phyloP scores from a whole-genome alignment of 768 basidiomycete genomes.

The Leccinum longicurvipes region DNA sequence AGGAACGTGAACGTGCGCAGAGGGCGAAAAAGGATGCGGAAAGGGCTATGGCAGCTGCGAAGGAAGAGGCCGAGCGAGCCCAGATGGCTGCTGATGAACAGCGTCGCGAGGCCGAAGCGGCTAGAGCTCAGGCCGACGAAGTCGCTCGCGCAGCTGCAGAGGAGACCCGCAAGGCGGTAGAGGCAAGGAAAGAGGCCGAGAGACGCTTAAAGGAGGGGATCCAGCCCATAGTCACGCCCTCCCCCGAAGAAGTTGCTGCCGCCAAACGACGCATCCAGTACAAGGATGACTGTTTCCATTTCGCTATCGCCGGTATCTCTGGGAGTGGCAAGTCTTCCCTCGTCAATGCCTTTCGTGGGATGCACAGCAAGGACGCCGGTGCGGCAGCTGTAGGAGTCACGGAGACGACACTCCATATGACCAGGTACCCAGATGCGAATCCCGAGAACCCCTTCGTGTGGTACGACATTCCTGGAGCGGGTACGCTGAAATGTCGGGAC shows the following conservation, averaged over 20 bases:
- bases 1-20: constrained; percentile 2
- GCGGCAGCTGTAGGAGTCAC: constrained; percentile 29
- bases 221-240: constrained; percentile 24
- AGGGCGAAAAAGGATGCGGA: constrained; percentile 4
- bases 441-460: constrained; percentile 25
- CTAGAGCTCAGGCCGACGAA: background rate
- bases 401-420: constrained; percentile 27
- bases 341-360: constrained; percentile 34
- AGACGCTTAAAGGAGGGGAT: constrained; percentile 21
- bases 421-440: constrained; percentile 26
- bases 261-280: constrained; percentile 21
- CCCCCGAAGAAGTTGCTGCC: constrained; percentile 14
- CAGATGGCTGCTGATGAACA: background rate
- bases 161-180: background rate
- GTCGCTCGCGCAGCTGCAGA: background rate
- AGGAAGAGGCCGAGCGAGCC: background rate
- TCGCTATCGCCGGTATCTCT: constrained; percentile 33
- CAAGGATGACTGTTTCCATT: constrained; percentile 27
- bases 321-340: constrained; percentile 37
- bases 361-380: constrained; percentile 15
- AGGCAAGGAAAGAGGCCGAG: constrained; percentile 17
- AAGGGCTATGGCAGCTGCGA: constrained; percentile 3
- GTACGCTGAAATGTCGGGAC: constrained; percentile 30
- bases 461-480: constrained; percentile 38
- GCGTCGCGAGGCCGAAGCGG: background rate